A percentile compares a stretch with the other conserved stretches of the same genome.
Conservation (phyloP, 2,329 filamentous ascomycete species). For the Pyrenophora tritici-repentis region DNA sequence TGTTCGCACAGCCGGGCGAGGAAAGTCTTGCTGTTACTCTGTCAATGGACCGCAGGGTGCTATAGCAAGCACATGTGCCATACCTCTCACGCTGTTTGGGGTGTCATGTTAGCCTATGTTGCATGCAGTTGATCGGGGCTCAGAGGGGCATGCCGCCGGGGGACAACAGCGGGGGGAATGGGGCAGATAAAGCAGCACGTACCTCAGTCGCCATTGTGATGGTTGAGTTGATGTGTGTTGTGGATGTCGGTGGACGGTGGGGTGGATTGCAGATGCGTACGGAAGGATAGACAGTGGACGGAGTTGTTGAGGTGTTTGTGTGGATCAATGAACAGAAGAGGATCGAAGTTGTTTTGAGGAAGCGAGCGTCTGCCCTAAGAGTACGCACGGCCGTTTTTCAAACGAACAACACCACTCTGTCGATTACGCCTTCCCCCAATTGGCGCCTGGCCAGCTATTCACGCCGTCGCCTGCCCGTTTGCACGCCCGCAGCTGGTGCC, state of each 20-base stretch:
- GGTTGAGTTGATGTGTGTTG: slow-evolving; percentile 21
- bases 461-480: slow-evolving; percentile 21
- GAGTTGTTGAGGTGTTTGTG: slow-evolving; percentile 32
- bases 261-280: slow-evolving; percentile 28
- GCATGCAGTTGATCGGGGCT: slow-evolving; percentile 37
- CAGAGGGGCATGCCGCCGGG: slow-evolving; percentile 49
- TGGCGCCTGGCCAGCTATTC: slow-evolving; percentile 19
- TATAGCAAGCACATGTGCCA: slow-evolving; percentile 22
- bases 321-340: slow-evolving; percentile 28
- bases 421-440: slow-evolving; percentile 31
- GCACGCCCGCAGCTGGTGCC: slow-evolving; percentile 4
- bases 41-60: slow-evolving; percentile 34
- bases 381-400: slow-evolving; percentile 15
- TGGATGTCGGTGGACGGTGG: slow-evolving; percentile 19
- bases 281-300: slow-evolving; percentile 30
- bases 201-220: slow-evolving; percentile 67
- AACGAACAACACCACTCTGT: slow-evolving; percentile 29
- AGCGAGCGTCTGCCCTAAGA: slow-evolving; percentile 34
- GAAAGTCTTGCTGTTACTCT: slow-evolving; percentile 77
- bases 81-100: slow-evolving; percentile 57
- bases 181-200: slow-evolving; percentile 51
- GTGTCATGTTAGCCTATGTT: slow-evolving; percentile 43
- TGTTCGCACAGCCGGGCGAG: slow-evolving; percentile 99
- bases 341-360: slow-evolving; percentile 38
- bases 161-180: slow-evolving; percentile 42